phyloP scores from a whole-genome alignment of 2,329 filamentous ascomycete species.

The Trichophyton equinum region DNA sequence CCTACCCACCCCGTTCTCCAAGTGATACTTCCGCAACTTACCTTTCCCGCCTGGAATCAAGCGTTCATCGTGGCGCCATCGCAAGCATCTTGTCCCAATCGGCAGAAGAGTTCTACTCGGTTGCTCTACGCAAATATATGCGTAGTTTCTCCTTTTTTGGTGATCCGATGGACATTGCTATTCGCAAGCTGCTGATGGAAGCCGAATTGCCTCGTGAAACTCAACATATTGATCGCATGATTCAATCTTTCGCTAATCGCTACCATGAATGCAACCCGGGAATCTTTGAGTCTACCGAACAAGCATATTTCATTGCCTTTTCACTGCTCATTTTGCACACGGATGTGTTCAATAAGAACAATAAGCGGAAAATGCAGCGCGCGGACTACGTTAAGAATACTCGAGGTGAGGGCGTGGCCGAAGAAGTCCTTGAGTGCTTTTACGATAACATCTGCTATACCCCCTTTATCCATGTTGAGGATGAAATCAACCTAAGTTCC shows the following conservation, averaged over 20 bases:
- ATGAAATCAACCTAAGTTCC: constrained; percentile 62
- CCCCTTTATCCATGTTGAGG: constrained; percentile 94
- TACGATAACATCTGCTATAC: constrained; percentile 99
- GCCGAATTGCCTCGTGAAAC: constrained; percentile 94
- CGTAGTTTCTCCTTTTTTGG: constrained; percentile 88
- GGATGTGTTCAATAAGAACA: constrained; percentile 99
- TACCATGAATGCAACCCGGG: constrained; percentile 98
- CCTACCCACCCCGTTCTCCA: constrained; percentile 58
- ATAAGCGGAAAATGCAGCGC: constrained; percentile 98
- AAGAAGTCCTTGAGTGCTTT: constrained; percentile 87
- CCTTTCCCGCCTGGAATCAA: constrained; percentile 67
- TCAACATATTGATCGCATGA: constrained; percentile 88
- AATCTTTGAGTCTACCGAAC: constrained; percentile 78
- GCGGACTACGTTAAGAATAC: constrained; percentile 92
- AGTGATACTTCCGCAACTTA: constrained; percentile 87
- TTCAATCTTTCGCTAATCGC: constrained; percentile 88
- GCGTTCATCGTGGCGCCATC: constrained; percentile 67
- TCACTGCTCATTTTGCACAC: constrained; percentile 93
- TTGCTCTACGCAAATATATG: constrained; percentile 88
- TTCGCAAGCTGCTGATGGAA: constrained; percentile 91
- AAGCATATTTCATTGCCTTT: constrained; percentile 97
- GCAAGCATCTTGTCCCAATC: constrained; percentile 76
- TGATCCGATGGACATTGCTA: constrained; percentile 94
- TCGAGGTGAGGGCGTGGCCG: constrained; percentile 77
- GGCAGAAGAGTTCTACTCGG: constrained; percentile 68